These are phyloP conservation scores for Trametes pubescens DNA, from an alignment of 1,284 basidiomycete genomes.

Conservation along the genomic window DNA sequence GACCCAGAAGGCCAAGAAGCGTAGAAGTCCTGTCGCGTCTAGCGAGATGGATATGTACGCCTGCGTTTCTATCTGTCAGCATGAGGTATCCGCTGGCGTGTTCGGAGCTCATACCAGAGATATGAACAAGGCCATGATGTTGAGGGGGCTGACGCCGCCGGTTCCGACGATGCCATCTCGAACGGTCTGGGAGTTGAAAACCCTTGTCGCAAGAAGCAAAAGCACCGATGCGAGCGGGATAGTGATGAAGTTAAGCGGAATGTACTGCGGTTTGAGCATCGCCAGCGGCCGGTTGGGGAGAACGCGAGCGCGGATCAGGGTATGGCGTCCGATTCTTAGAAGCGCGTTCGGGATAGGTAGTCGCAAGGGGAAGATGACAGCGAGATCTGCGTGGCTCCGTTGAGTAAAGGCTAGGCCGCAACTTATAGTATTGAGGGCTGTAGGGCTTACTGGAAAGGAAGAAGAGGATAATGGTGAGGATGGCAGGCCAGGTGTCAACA, in stretches of 20 bases:
- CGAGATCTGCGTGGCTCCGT: constrained; percentile 50
- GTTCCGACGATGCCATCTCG: constrained; percentile 77
- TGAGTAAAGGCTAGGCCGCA: no score
- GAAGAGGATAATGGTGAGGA: constrained; percentile 78
- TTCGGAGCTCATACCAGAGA: constrained; percentile 62
- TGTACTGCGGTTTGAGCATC: constrained; percentile 35
- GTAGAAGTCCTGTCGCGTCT: constrained; percentile 89
- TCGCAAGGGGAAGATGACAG: constrained; percentile 72
- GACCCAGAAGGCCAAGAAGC: constrained; percentile 89
- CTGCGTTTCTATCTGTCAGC: constrained; percentile 39
- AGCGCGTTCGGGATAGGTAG: constrained; percentile 55
- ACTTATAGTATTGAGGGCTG: no score
- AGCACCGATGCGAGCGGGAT: constrained; percentile 85
- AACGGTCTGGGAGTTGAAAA: constrained; percentile 71
- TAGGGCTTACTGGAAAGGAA: constrained; percentile 69
- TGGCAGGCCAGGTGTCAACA: constrained; percentile 27
- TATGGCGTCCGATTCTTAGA: constrained; percentile 16
- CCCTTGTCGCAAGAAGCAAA: constrained; percentile 79
- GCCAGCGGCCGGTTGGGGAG: constrained; percentile 38
- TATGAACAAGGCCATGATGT: constrained; percentile 93
- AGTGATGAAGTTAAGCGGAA: constrained; percentile 74
- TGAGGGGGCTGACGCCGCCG: constrained; percentile 88
- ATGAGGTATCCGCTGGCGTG: neutral
- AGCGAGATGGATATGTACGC: constrained; percentile 96
- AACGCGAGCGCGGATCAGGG: constrained; percentile 37